Evolutionary conservation across 129 eudicot genomes (phyloP).

Genomic region (Tagetes erecta): DNA sequence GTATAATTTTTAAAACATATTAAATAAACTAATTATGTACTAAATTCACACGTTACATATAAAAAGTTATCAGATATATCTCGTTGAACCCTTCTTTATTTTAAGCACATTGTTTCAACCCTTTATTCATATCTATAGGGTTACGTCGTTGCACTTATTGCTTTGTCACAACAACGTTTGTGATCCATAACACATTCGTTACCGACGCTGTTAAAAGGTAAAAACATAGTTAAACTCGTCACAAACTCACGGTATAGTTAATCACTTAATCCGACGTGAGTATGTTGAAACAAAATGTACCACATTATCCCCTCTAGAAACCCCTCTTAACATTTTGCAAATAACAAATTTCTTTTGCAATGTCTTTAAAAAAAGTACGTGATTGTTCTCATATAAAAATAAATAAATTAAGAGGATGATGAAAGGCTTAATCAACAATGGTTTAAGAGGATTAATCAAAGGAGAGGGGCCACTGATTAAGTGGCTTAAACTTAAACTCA

Average conservation of each 20-base stretch:
- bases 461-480: constrained; percentile 34
- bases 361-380: not conserved
- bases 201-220: too few species aligned
- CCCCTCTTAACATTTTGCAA: not conserved
- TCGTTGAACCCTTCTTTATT: too few species aligned
- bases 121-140: too few species aligned
- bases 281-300: not conserved
- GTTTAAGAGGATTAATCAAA: constrained; percentile 40
- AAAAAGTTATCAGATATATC: too few species aligned
- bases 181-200: too few species aligned
- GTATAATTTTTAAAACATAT: too few species aligned
- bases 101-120: too few species aligned
- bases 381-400: not conserved
- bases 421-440: constrained; percentile 27
- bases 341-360: not conserved
- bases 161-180: too few species aligned
- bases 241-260: not conserved
- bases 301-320: not conserved
- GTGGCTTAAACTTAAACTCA: constrained; percentile 43
- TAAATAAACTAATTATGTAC: too few species aligned
- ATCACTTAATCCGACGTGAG: not conserved
- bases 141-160: too few species aligned
- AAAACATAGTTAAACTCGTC: too few species aligned
- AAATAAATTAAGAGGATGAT: not conserved
- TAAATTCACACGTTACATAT: too few species aligned